phyloP scores from a whole-genome alignment of 768 basidiomycete species.

The Phanerochaete carnosa region DNA sequence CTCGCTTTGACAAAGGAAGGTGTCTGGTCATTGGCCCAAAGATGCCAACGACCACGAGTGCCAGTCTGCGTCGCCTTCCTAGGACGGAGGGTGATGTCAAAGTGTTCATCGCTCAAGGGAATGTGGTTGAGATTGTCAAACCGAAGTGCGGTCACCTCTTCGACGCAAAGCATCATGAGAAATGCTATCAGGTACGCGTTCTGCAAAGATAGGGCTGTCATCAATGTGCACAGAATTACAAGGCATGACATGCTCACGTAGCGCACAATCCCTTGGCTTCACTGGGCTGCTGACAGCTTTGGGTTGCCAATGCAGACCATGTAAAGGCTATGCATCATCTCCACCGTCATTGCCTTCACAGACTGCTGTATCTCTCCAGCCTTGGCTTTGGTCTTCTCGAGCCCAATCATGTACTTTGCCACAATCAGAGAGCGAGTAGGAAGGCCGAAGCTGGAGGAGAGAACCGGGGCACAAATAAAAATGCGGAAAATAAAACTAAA shows the following conservation, averaged over 20 bases:
- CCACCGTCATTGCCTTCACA: constrained; percentile 4
- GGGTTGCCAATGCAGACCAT: too few relatives aligned
- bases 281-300: background rate
- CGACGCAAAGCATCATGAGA: constrained; percentile 11
- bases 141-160: constrained; percentile 10
- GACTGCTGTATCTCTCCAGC: constrained; percentile 8
- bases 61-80: constrained; percentile 6
- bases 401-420: constrained; percentile 18
- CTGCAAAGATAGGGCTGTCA: too few relatives aligned
- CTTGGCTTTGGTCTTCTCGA: constrained; percentile 3
- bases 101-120: background rate
- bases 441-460: background rate
- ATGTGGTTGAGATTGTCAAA: background rate
- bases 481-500: background rate
- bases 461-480: background rate
- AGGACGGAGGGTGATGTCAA: background rate
- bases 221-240: too few relatives aligned
- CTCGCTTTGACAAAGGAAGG: too few relatives aligned
- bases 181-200: constrained; percentile 6
- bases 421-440: constrained; percentile 4
- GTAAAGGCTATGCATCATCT: constrained; percentile 1
- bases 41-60: background rate
- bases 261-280: constrained; percentile 8
- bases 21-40: background rate
- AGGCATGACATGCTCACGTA: constrained; percentile 6